phyloP scores from a whole-genome alignment of 1,284 basidiomycete species.

The Cryptococcus sp. region DNA sequence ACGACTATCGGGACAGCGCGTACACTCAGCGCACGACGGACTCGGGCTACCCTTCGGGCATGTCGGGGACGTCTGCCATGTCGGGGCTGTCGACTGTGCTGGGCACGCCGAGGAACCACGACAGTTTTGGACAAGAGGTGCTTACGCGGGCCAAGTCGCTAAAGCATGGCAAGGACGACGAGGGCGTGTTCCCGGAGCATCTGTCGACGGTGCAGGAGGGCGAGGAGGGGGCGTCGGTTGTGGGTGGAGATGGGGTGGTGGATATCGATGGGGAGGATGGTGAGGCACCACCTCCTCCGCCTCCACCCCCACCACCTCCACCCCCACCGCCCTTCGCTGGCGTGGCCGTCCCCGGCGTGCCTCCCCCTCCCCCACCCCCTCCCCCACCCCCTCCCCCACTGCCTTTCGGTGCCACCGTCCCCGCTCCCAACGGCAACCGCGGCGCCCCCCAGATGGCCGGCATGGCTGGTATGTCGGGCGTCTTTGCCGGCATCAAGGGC shows the following conservation, averaged over 20 bases:
- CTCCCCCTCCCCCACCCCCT: slow-evolving; percentile 11
- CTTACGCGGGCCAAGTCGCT: slow-evolving; percentile 24
- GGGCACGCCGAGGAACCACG: slow-evolving; percentile 19
- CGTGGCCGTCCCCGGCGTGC: slow-evolving; percentile 10
- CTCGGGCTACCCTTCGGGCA: slow-evolving; percentile 54
- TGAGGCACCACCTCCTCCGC: slow-evolving; percentile 15
- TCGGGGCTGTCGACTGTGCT: slow-evolving; percentile 42
- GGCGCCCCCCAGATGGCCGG: slow-evolving; percentile 14
- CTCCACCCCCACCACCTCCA: slow-evolving; percentile 18
- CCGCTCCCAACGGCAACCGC: neutral
- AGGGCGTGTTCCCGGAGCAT: slow-evolving; percentile 14
- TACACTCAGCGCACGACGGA: slow-evolving; percentile 13
- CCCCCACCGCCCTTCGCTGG: slow-evolving; percentile 15
- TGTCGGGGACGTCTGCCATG: slow-evolving; percentile 15
- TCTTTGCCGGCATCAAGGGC: slow-evolving; percentile 45
- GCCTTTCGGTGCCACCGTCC: slow-evolving; percentile 33
- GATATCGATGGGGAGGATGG: neutral
- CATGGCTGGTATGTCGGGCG: slow-evolving; percentile 43
- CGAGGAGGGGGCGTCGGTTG: slow-evolving; percentile 5
- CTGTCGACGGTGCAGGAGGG: slow-evolving; percentile 22
- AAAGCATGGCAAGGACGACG: slow-evolving; percentile 16
- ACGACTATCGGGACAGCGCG: slow-evolving; percentile 35
- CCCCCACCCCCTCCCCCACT: slow-evolving; percentile 41
- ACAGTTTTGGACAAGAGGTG: slow-evolving; percentile 22
- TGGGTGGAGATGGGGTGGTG: neutral